These are phyloP conservation scores for Fusarium secorum DNA, from an alignment of 2,329 filamentous ascomycete species.

Conservation along the genomic window DNA sequence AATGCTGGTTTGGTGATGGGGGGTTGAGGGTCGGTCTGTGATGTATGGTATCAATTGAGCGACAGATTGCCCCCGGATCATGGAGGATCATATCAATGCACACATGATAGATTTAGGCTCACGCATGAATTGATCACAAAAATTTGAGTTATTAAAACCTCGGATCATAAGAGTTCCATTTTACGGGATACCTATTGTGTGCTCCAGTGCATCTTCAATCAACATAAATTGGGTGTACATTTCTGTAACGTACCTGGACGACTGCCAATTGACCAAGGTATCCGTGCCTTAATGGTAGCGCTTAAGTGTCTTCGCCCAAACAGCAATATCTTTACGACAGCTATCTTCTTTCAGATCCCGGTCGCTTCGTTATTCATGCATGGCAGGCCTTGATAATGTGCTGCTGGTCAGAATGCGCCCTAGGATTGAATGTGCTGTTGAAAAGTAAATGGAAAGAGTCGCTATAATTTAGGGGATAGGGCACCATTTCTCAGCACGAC, in stretches of 20 bases:
- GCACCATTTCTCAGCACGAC: neutral
- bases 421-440: neutral
- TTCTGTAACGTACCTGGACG: too few relatives aligned
- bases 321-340: neutral
- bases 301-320: neutral
- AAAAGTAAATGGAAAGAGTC: neutral
- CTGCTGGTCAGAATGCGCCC: neutral
- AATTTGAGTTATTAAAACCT: neutral
- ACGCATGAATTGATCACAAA: neutral
- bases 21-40: too few relatives aligned
- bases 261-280: too few relatives aligned
- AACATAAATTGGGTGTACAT: neutral
- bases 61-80: neutral
- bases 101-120: neutral
- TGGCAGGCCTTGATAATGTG: neutral
- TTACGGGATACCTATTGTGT: neutral
- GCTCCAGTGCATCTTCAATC: neutral
- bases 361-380: rapidly evolving
- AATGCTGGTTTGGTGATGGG: neutral
- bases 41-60: neutral
- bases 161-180: neutral
- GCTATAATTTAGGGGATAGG: neutral
- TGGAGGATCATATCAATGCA: neutral
- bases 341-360: neutral
- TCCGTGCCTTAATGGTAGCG: neutral